Evolutionary conservation across 2,329 filamentous ascomycete species (phyloP), one percentile per base, ranked within the genome.

Genomic region (Aciculosporium take): DNA sequence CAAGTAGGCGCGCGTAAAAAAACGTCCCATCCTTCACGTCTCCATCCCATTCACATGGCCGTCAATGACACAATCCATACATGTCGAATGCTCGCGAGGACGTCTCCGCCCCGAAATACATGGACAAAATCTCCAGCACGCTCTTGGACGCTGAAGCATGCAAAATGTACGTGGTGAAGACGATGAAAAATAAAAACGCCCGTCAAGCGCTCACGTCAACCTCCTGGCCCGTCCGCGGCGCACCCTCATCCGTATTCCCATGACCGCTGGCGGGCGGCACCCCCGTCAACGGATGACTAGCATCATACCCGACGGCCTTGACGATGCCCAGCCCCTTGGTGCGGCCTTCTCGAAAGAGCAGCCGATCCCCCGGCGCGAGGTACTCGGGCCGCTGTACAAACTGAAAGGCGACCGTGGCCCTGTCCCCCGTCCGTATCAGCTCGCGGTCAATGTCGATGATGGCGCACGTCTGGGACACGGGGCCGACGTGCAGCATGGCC

Each of bases 381-480:
- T 94, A 98, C 63, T 98, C 91, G 2, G 91, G 91, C 18, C 89
- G 70, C 60, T 95, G 91, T 3, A 95, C 82, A 56, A 98, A 98
- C 8, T 81, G 79, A 64, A 98, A 98, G 0, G 89, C 91, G 1
- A 98, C 91, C 0, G 80, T 80, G 2, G 91, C 91, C n/a, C 89
- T 73, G 58, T 96, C 91, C 8, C 91, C 91, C 0, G 89, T 95
- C 7, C 91, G 78, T 49, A 98, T 95, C 53, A 88, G 91, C 21
- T 84, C 83, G n/a, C 89, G 79, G 57, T 98, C 91, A 49, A 98
- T 91, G 55, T 95, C 91, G 54, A 98, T 94, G 56, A 98, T 95
- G 9, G 87, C 80, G 56, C 91, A 98, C 0, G 91, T 98, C 64
- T 98, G 91, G 31, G 83, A 86, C 33, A 98, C 84, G 0, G 91